Percentiles rank a stretch among this genome's conserved stretches.
Conservation (phyloP, 208 protist species). For the Acanthamoeba royreba region DNA sequence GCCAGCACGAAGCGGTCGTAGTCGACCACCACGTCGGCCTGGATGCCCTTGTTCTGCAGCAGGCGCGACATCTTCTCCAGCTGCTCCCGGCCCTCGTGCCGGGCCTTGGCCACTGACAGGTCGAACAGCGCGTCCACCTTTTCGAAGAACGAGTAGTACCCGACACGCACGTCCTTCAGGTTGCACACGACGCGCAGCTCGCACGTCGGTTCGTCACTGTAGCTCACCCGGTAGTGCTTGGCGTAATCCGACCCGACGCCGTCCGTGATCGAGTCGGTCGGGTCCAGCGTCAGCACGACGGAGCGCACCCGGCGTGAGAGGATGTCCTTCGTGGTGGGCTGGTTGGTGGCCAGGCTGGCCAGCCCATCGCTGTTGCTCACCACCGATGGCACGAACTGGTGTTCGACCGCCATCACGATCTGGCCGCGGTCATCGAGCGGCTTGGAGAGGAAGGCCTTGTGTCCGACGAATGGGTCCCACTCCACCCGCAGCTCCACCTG, state of each 20-base stretch:
- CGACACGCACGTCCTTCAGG: neutral
- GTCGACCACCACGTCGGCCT: neutral
- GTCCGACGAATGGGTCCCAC: neutral
- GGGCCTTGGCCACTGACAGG: neutral
- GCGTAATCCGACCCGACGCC: neutral
- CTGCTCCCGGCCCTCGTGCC: neutral
- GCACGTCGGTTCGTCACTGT: neutral
- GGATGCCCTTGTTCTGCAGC: neutral
- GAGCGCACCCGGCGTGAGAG: neutral
- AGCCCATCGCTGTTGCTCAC: neutral
- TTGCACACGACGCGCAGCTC: neutral
- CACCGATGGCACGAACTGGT: neutral
- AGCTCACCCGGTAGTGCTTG: neutral
- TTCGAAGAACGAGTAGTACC: neutral
- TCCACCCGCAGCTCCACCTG: neutral
- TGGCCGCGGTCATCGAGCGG: neutral
- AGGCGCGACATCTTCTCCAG: neutral
- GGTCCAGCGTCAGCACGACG: neutral
- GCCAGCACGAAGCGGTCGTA: neutral
- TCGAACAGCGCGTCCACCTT: neutral
- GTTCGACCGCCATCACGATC: neutral
- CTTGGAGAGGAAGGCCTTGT: neutral
- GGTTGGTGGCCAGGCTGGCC: neutral
- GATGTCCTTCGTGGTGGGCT: neutral
- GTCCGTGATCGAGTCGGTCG: neutral